Evolutionary conservation across 2,329 filamentous ascomycete species (phyloP).

Genomic region (Pseudonectria buxi): DNA sequence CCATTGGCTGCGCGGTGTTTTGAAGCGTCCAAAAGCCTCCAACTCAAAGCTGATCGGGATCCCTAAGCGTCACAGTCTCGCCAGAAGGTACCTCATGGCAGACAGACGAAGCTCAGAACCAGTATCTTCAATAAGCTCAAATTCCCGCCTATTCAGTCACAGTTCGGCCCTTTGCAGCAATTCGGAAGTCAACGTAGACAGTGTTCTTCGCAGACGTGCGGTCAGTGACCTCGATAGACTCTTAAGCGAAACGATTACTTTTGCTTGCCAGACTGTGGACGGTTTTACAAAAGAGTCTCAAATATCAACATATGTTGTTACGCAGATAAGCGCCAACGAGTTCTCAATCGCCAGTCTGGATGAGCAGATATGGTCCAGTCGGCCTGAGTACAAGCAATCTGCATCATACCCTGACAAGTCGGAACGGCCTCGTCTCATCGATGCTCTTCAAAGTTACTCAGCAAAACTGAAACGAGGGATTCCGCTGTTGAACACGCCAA

Average conservation of each 20-base stretch:
- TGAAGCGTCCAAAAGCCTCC: conserved; percentile 21
- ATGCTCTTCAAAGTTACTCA: conserved; percentile 23
- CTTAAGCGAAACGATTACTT: conserved; percentile 37
- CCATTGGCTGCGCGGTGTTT: conserved; percentile 27
- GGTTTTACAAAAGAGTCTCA: too few relatives aligned
- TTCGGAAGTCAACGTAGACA: conserved; percentile 19
- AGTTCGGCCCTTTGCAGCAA: conserved; percentile 13
- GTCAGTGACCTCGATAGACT: conserved; percentile 40
- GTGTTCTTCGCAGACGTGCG: conserved; percentile 27
- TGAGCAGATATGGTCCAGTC: conserved; percentile 1
- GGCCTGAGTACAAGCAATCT: conserved; percentile 18
- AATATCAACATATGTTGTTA: too few relatives aligned
- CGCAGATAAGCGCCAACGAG: background rate
- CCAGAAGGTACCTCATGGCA: conserved; percentile 6
- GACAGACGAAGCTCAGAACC: conserved; percentile 18
- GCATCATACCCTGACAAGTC: conserved; percentile 17
- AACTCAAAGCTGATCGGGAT: conserved; percentile 23
- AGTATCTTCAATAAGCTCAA: conserved; percentile 8
- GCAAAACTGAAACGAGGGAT: conserved; percentile 7
- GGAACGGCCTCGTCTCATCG: conserved; percentile 18
- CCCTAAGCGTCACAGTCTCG: conserved; percentile 10
- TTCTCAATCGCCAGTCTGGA: conserved; percentile 5
- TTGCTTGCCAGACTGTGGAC: conserved; percentile 36
- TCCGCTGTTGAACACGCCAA: background rate
- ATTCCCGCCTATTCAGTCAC: conserved; percentile 11